Evolutionary conservation across 2,329 filamentous ascomycete genomes (phyloP).

Genomic region (Xylaria hypoxylon): DNA sequence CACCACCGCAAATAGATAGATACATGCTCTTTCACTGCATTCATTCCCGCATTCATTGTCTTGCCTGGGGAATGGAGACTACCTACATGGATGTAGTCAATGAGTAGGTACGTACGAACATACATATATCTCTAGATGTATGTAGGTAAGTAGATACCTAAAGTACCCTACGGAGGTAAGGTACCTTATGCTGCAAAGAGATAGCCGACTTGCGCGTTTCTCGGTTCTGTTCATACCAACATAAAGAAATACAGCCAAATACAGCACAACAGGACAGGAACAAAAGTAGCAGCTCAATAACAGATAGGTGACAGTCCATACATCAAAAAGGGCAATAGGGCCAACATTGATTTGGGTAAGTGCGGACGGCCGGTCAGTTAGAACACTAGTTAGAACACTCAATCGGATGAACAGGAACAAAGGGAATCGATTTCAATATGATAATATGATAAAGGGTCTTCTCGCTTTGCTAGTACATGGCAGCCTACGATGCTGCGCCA

Average conservation of each 20-base stretch:
- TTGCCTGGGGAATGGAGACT: neutral
- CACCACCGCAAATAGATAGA: neutral
- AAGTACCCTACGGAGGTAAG: too few relatives aligned
- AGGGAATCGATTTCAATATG: slow-evolving; percentile 35
- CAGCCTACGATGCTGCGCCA: slow-evolving; percentile 39
- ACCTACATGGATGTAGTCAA: neutral
- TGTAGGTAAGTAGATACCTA: neutral
- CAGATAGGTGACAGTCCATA: neutral
- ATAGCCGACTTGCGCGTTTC: neutral
- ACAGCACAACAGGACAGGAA: neutral
- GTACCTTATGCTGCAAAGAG: neutral
- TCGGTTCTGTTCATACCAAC: neutral
- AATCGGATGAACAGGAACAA: slow-evolving; percentile 28
- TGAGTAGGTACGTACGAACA: too few relatives aligned
- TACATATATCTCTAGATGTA: neutral
- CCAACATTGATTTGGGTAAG: neutral
- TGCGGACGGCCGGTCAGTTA: neutral
- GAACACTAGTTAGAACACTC: neutral
- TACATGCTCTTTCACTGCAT: neutral
- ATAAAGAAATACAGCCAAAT: neutral
- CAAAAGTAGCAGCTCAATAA: neutral
- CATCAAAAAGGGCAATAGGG: neutral
- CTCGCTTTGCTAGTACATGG: slow-evolving; percentile 49
- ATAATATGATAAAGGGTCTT: slow-evolving; percentile 32
- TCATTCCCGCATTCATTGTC: neutral